Percentiles rank a stretch among this genome's conserved stretches.
Evolutionary conservation across 768 basidiomycete genomes (phyloP).

Genomic region (Macrolepiota albuminosa): DNA sequence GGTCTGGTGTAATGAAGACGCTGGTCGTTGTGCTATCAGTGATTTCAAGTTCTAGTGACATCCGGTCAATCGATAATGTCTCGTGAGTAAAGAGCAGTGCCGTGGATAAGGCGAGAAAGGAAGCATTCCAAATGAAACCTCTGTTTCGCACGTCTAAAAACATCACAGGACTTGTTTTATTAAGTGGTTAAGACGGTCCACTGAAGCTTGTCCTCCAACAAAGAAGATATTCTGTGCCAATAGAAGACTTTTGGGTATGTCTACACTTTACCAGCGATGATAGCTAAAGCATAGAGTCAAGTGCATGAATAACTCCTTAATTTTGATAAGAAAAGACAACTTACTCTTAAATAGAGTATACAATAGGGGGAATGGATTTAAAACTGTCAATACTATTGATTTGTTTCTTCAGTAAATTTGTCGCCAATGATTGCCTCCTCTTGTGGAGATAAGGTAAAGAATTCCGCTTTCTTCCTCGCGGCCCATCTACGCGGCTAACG

Average conservation of each 20-base stretch:
- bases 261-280: not conserved
- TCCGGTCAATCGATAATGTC: not conserved
- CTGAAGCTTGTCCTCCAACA: not conserved
- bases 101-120: not conserved
- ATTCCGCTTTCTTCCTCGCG: slow-evolving; percentile 38
- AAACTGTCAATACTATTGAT: not conserved
- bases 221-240: not conserved
- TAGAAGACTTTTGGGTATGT: not conserved
- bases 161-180: slow-evolving; percentile 1
- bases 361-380: not conserved
- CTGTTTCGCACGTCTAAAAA: slow-evolving; percentile 15
- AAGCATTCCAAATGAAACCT: slow-evolving; percentile 12
- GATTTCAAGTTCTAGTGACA: not conserved
- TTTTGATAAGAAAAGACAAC: not conserved
- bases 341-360: not conserved
- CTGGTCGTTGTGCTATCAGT: slow-evolving; percentile 1
- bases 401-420: not conserved
- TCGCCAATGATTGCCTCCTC: slow-evolving; percentile 38
- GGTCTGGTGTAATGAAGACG: not conserved
- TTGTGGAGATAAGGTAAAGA: slow-evolving; percentile 56
- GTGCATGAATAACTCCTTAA: not conserved
- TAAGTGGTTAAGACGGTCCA: not conserved
- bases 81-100: not conserved
- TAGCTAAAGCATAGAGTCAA: not conserved
- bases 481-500: slow-evolving; percentile 57